Base-by-base conservation (phyloP, 2,329 filamentous ascomycete species). In the Plenodomus biglobosus region DNA sequence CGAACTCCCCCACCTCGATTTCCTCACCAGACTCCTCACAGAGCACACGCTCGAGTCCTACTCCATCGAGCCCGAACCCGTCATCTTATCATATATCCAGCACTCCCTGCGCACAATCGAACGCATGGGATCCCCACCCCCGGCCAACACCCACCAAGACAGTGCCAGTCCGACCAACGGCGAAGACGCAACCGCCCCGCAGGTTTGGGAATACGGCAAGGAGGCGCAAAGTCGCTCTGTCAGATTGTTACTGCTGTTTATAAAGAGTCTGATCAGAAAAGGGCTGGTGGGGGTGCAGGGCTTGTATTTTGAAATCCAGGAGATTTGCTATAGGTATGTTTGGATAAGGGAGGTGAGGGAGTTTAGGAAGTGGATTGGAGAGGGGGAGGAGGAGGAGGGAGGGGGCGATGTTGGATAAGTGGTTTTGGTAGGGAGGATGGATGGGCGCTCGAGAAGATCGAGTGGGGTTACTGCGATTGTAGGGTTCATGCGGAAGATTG, bases 321-420 rank as follows among this genome's bases (percentile, higher is more conserved):
- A 73, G 56, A 69, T 75, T 49, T 71, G 69, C 32, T 64, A 69
- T 36, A 48, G 71, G 42, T 75, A 71, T 52, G 61, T 73, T 22
- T 73, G 71, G 65, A 65, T 74, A 15, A 66, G 55, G 46, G 72
- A 75, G 46, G 72, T 74, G 6, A 62, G 73, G 24, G 71, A 71
- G 21, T 73, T 75, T 52, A 66, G 62, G 47, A 43, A 36, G 11
- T 68, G 66, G 56, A 46, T 69, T 15, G 65, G 66, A 38, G 58
- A 62, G 40, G 63, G 55, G 27, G 19, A 27, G 21, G 42, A 35
- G 22, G 30, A 37, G 20, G 35, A 22, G 11, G 4, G 30, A 37
- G 21, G 10, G 3, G 20, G 32, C n/a, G n/a, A n/a, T n/a, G n/a
- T n/a, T n/a, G n/a, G n/a, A 30, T 32, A 24, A 11, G 5, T 24